Base-by-base conservation (phyloP, 1,284 basidiomycete genomes). In the Stygiomarasmius scandens region DNA sequence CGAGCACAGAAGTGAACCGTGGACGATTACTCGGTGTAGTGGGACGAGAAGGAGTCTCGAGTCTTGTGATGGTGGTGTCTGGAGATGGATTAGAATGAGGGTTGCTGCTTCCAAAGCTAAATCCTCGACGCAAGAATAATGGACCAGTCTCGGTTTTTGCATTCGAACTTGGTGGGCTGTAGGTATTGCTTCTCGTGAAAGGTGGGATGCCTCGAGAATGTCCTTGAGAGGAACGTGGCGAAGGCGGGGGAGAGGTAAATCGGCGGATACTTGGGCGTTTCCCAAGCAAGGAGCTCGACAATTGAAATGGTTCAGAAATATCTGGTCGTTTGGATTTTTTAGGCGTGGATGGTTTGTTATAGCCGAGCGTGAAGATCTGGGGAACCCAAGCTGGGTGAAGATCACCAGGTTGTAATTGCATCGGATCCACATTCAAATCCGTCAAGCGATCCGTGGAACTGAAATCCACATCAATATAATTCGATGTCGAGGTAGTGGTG, bases 401-500 rank as follows among this genome's bases (percentile, higher is more conserved):
- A 20, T 60, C 58, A 3, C 55, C 58, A 11, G 54, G 55, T 12
- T 49, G 29, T n/a, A 56, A 43, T 16, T 54, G 27, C 11, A 16
- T 19, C 16, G 48, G 19, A 16, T 52, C 36, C 6, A 46, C n/a
- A 46, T 32, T 32, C 19, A 49, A 47, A 22, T 45, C 54, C 34
- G 52, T 47, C 14, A 25, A 29, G 23, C 38, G 41, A 12, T 32
- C 29, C 12, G 29, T 32, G 6, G 38, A 41, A 16, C 14, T 41
- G 23, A 58, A 56, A 20, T 59, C 32, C 9, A 77, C 71, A 44
- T 77, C 73, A 51, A 81, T 66, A 59, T 78, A 79, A 54, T 75
- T 72, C 23, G 78, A 79, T 0, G 81, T 82, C 11, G 81, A 80
- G 1, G 77, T 79, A 4, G 81, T 81, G 36, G 81, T 78, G 20